A percentile compares a stretch with the other conserved stretches of the same genome.
phyloP scores from a whole-genome alignment of 2,329 filamentous ascomycete species.

The Tolypocladium amazonense region DNA sequence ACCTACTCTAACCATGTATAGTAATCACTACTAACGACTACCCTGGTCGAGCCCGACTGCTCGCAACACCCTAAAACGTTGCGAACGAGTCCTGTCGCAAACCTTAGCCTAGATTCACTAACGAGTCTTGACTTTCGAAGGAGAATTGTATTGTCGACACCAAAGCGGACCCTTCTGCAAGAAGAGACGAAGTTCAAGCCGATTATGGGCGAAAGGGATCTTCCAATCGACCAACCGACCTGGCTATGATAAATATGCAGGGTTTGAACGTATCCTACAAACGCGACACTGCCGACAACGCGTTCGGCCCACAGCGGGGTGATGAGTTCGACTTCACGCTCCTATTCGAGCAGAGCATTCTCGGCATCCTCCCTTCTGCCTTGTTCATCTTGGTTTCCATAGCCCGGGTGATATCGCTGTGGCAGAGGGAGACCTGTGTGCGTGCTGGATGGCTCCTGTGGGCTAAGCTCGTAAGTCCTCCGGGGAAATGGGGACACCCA shows the following conservation, averaged over 20 bases:
- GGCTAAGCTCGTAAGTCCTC: background rate
- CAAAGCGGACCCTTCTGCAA: too few species aligned
- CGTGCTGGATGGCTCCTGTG: background rate
- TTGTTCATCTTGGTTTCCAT: background rate
- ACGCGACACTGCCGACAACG: background rate
- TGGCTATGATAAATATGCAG: background rate
- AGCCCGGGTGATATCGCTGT: background rate
- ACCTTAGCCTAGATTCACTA: too few species aligned
- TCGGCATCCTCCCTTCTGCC: background rate
- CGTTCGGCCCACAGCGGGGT: background rate
- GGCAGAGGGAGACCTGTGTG: background rate
- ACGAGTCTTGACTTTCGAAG: too few species aligned
- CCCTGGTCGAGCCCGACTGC: too few species aligned
- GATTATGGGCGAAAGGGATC: background rate
- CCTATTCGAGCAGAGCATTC: background rate
- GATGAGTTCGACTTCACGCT: background rate
- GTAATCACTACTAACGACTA: too few species aligned
- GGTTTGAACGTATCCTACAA: background rate
- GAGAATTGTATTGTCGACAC: too few species aligned
- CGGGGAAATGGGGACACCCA: background rate
- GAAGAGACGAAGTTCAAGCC: background rate
- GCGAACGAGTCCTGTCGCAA: too few species aligned
- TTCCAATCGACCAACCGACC: background rate
- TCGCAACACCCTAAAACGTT: too few species aligned
- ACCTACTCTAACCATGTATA: too few species aligned